Base-by-base conservation (phyloP, 768 basidiomycete genomes). In the Collybia mongolica region DNA sequence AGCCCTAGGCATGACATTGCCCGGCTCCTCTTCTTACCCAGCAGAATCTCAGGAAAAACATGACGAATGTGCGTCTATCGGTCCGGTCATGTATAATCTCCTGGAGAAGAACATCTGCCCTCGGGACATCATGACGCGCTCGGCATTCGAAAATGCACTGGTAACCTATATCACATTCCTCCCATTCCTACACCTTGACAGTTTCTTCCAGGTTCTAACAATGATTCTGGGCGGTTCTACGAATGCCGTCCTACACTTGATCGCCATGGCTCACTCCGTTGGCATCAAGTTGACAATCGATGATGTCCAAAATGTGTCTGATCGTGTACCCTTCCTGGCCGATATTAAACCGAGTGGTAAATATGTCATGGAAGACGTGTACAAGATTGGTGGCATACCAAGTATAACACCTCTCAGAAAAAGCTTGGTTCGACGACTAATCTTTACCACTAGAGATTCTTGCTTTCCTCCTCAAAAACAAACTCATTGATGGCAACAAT, bases 181-280 rank as follows among this genome's bases (percentile, higher is more conserved):
- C 35, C 47, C 24, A 35, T 46, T 41, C 49, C 29, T n/a, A 44
- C 42, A 46, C 44, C 36, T 41, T 48, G 22, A 47, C 28, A 14
- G 9, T 36, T n/a, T 23, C 41, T 51, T 37, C 9, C 60, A 97
- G 94, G 90, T 93, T 18, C 72, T 99, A 44, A 94, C 92, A 22
- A 96, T 99, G 90, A 87, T 95, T 59, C 83, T 99, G 35, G 97
- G 97, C 39, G 97, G 97, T 23, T 98, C 95, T 15, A 98, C 97
- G 24, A 98, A 98, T 66, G 96, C 95, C 23, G 97, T 98, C 28
- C 75, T 99, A 28, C 97, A 99, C 68, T 74, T 99, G 54, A 93
- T 98, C 63, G 97, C 97, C 39, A 88, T 99, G 60, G 97, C 97
- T 0, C 95, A 94, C 67, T 92, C 93, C 0, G 93, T 96, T 44